Conservation (phyloP, 1,284 basidiomycete species). For the Malassezia yamatoensis region DNA sequence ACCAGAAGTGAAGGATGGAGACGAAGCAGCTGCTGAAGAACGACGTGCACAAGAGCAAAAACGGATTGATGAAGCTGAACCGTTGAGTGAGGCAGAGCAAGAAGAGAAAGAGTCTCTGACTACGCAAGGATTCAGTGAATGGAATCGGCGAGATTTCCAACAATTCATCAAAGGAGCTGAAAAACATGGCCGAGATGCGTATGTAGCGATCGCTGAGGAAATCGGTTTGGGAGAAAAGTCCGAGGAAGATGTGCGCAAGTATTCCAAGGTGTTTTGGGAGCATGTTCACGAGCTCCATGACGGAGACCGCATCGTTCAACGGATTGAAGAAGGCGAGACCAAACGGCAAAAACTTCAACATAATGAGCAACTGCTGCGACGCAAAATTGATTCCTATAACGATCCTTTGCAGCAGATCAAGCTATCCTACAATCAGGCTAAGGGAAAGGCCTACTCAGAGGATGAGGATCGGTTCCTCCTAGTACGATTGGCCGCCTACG, state of each 20-base stretch:
- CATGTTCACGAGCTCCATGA: conserved; percentile 68
- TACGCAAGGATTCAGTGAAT: conserved; percentile 31
- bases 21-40: conserved; percentile 28
- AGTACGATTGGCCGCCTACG: conserved; percentile 81
- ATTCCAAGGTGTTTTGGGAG: conserved; percentile 78
- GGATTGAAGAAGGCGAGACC: conserved; percentile 43
- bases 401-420: conserved; percentile 38
- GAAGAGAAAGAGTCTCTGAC: conserved; percentile 60
- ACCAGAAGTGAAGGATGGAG: conserved; percentile 58
- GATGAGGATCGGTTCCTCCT: conserved; percentile 94
- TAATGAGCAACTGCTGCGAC: conserved; percentile 30
- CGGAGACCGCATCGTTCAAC: conserved; percentile 27
- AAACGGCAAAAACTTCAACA: conserved; percentile 36
- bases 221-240: conserved; percentile 60
- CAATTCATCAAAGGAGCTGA: conserved; percentile 77
- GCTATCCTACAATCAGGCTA: conserved; percentile 52
- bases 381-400: conserved; percentile 26
- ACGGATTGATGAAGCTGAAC: conserved; percentile 57
- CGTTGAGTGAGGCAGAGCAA: conserved; percentile 57
- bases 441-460: conserved; percentile 79
- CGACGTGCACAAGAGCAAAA: conserved; percentile 64
- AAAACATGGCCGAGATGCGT: conserved; percentile 70
- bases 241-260: conserved; percentile 66
- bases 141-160: conserved; percentile 79
- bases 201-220: conserved; percentile 68